Base-by-base conservation (phyloP, 2,329 filamentous ascomycete species). In the Colletotrichum somersetense region DNA sequence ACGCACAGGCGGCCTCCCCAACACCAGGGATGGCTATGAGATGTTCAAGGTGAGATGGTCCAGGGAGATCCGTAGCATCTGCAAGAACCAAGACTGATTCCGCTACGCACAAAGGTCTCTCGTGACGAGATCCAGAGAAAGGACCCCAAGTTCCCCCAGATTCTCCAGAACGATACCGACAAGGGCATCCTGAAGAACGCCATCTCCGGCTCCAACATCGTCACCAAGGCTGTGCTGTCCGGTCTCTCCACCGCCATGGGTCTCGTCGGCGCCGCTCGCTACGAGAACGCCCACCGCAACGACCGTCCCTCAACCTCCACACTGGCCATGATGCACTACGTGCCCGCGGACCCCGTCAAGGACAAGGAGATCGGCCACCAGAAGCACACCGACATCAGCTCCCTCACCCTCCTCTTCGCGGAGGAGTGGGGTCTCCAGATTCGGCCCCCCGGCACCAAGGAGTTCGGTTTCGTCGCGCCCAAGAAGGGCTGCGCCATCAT, bases 371-470 rank as follows among this genome's bases (percentile, higher is more conserved):
- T 87, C 75, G 86, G 86, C 33, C 86, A 88, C 80, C 84, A 87
- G 79, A 88, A 87, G 80, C 87, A 89, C 80, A 89, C 87, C 33
- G 87, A 89, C 80, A 85, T 89, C 78, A 85, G 85, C 77, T 85
- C 85, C 23, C 79, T 89, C 50, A 89, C 87, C 8, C 79, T 89
- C 58, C 83, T 89, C 53, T 89, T 89, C 82, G 84, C 81, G 76
- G 83, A 87, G 79, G 83, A 88, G 79, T 88, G 86, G 85, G 88
- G 88, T 8, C 84, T 90, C 40, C 88, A 90, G 78, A 83, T 89
- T 73, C 85, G 85, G 3, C 85, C 86, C 0, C 87, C 87, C 2
- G 78, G 78, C 14, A 72, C 75, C 42, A 80, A 81, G 42, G 82
- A 85, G 76, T 88, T 87, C 82, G 83, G 83, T 56, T 89, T 88